phyloP scores from a whole-genome alignment of 23 red algal genomes.

The Chondrus crispus region DNA sequence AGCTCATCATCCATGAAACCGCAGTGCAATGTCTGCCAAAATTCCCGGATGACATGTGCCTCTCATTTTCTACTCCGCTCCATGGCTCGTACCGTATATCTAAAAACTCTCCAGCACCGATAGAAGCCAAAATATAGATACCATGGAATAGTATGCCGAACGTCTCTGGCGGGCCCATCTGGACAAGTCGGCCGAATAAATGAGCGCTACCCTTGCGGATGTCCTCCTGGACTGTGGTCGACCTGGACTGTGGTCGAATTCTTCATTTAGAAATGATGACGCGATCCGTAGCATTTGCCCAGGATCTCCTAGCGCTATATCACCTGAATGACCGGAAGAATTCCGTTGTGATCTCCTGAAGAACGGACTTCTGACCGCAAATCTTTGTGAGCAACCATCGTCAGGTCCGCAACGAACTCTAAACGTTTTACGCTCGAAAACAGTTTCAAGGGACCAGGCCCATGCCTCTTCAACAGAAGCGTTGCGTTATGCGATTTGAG shows the following conservation, averaged over 20 bases:
- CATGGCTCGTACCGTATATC: constrained; percentile 51
- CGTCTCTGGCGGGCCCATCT: no score
- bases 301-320: constrained; percentile 31
- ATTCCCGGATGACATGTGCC: constrained; percentile 1
- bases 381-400: constrained; percentile 34
- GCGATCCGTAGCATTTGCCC: constrained; percentile 41
- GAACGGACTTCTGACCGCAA: constrained; percentile 41
- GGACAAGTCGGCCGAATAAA: no score
- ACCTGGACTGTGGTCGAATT: constrained; percentile 11
- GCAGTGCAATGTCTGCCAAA: constrained; percentile 16
- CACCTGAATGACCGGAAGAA: constrained; percentile 23
- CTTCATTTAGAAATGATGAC: constrained; percentile 28
- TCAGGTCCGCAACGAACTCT: constrained; percentile 20
- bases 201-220: no score
- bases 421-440: constrained; percentile 27
- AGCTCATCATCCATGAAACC: constrained; percentile 12
- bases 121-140: constrained; percentile 23
- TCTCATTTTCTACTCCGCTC: constrained; percentile 1
- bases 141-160: no score
- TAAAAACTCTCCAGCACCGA: constrained; percentile 30
- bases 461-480: constrained; percentile 42
- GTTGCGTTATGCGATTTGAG: constrained; percentile 33
- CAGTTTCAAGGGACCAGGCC: constrained; percentile 52
- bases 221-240: no score
- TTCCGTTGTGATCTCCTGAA: constrained; percentile 54